Conservation (phyloP, 1,284 basidiomycete species). For the Fomes fomentarius region DNA sequence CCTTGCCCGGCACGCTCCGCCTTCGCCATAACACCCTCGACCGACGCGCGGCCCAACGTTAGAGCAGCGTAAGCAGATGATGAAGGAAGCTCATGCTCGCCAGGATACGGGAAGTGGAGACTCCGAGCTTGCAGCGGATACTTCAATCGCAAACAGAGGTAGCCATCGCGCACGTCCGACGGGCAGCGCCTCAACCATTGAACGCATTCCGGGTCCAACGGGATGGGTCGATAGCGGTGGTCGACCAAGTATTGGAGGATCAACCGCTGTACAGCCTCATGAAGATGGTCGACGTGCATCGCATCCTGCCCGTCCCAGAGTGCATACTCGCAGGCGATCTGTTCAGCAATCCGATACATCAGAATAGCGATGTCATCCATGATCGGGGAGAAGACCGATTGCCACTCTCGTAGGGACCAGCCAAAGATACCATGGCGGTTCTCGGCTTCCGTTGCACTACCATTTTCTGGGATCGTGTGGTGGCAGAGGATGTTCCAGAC, state of each 20-base stretch:
- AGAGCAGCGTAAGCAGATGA: background rate
- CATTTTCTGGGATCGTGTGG: background rate
- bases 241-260: constrained; percentile 11
- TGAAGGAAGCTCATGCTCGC: background rate
- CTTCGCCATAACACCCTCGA: too few species aligned
- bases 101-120: too few species aligned
- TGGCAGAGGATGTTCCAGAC: background rate
- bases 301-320: background rate
- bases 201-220: background rate
- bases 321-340: background rate
- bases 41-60: background rate
- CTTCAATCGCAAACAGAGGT: too few species aligned
- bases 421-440: too few species aligned
- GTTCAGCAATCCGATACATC: background rate
- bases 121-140: too few species aligned
- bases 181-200: too few species aligned
- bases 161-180: too few species aligned
- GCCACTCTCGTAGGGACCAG: too few species aligned
- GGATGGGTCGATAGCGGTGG: background rate
- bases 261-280: constrained; percentile 6
- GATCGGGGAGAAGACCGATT: background rate
- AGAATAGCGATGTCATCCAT: background rate
- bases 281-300: constrained; percentile 3
- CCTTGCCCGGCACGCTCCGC: too few species aligned
- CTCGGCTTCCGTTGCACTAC: too few species aligned